Percentiles rank a stretch among this genome's conserved stretches.
Evolutionary conservation across 148 eudicot species (phyloP).

Genomic region (Dianthus caryophyllus): DNA sequence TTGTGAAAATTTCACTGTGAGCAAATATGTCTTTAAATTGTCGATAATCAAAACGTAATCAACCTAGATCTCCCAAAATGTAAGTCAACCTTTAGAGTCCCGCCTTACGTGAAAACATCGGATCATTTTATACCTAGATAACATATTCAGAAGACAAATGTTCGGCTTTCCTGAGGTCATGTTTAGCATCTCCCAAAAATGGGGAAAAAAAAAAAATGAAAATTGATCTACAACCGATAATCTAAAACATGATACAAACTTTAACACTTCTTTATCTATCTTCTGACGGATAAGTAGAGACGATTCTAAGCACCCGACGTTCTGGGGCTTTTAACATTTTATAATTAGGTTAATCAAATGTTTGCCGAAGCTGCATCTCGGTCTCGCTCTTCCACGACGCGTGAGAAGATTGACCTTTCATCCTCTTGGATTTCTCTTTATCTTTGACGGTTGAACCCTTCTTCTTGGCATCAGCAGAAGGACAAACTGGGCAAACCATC

Average conservation of each 20-base stretch:
- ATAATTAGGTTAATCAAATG: constrained; percentile 59
- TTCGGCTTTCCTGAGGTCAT: background rate
- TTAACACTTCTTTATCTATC: background rate
- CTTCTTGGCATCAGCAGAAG: constrained; percentile 65
- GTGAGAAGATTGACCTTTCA: constrained; percentile 97
- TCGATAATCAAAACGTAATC: too few relatives aligned
- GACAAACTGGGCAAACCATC: constrained; percentile 76
- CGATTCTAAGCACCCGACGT: background rate
- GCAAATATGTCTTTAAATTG: too few relatives aligned
- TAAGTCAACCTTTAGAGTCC: too few relatives aligned
- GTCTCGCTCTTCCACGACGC: constrained; percentile 98
- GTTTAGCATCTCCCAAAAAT: background rate
- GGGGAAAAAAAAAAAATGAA: too few relatives aligned
- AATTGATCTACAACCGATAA: background rate
- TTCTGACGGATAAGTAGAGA: background rate
- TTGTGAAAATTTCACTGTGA: too few relatives aligned
- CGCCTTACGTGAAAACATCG: too few relatives aligned
- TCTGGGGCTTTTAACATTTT: background rate
- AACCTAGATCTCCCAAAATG: too few relatives aligned
- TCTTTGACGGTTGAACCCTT: constrained; percentile 83
- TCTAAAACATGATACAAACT: constrained; percentile 3
- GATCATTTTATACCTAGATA: too few relatives aligned
- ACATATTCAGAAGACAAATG: too few relatives aligned
- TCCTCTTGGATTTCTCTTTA: constrained; percentile 91
- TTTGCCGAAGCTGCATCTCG: constrained; percentile 95